Evolutionary conservation across 257 asterid genomes (phyloP).

Genomic region (Solanum pinnatisectum): DNA sequence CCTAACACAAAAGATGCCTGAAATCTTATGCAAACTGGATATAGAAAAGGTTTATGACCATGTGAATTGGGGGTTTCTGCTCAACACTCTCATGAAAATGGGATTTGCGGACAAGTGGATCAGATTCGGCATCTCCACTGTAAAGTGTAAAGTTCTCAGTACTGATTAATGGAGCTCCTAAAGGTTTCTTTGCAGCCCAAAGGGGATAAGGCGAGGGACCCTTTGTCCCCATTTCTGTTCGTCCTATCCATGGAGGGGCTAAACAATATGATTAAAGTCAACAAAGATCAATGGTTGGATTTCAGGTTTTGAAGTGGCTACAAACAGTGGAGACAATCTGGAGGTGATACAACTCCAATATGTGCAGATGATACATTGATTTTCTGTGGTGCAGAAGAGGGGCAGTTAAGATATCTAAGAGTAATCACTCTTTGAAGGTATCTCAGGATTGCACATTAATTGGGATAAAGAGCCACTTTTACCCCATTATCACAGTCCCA

Average conservation of each 20-base stretch:
- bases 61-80: not conserved
- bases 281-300: not conserved
- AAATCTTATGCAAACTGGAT: not conserved
- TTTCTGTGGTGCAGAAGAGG: not conserved
- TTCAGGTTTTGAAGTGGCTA: not conserved
- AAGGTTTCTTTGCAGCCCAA: not conserved
- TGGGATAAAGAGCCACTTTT: not conserved
- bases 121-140: not conserved
- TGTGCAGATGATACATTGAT: not conserved
- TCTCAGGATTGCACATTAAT: not conserved
- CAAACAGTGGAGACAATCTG: not conserved
- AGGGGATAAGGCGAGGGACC: not conserved
- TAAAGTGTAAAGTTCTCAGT: not conserved
- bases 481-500: not conserved
- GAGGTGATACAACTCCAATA: not conserved
- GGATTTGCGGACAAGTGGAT: not conserved
- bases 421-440: not conserved
- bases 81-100: not conserved
- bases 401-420: not conserved
- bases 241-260: not conserved
- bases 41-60: not conserved
- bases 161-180: not conserved
- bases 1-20: not conserved
- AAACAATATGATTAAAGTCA: not conserved
- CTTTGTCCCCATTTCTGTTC: not conserved